A percentile compares a stretch with the other conserved stretches of the same genome.
Evolutionary conservation across 2,329 filamentous ascomycete species (phyloP).

Genomic region (Colletotrichum sp.): DNA sequence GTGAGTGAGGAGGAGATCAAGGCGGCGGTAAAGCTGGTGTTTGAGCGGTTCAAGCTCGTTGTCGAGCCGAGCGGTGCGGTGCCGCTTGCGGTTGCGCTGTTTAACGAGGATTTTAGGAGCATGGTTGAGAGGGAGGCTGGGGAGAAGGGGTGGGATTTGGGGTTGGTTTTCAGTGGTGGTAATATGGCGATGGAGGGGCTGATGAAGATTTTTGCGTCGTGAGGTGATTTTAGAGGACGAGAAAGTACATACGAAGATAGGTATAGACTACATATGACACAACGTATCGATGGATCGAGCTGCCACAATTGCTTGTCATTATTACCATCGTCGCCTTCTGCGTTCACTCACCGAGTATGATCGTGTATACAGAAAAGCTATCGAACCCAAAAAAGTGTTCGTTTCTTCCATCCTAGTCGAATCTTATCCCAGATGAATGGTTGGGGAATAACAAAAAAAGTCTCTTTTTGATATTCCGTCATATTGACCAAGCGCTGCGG

Average conservation of each 20-base stretch:
- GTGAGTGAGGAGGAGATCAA: slow-evolving; percentile 86
- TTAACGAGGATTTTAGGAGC: slow-evolving; percentile 80
- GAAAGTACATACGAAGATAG: neutral
- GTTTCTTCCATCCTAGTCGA: neutral
- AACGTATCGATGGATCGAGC: neutral
- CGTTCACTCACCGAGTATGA: fast-evolving
- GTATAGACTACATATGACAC: neutral
- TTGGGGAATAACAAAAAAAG: neutral
- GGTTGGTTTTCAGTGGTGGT: slow-evolving; percentile 64
- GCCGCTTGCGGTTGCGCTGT: slow-evolving; percentile 81
- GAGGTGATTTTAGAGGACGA: neutral
- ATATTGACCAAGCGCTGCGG: neutral
- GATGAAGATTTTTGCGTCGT: slow-evolving; percentile 51
- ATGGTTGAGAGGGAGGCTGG: slow-evolving; percentile 75
- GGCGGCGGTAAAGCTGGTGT: slow-evolving; percentile 75
- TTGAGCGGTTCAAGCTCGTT: slow-evolving; percentile 89
- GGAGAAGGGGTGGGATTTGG: slow-evolving; percentile 74
- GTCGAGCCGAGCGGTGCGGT: slow-evolving; percentile 90
- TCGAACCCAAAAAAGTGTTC: neutral
- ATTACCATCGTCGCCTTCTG: neutral
- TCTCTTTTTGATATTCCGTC: neutral
- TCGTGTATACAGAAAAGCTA: neutral
- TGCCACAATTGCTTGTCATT: neutral
- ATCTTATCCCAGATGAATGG: neutral
- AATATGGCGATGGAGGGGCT: slow-evolving; percentile 63